phyloP scores from a whole-genome alignment of 768 basidiomycete species.

The Amanita jacksonii region DNA sequence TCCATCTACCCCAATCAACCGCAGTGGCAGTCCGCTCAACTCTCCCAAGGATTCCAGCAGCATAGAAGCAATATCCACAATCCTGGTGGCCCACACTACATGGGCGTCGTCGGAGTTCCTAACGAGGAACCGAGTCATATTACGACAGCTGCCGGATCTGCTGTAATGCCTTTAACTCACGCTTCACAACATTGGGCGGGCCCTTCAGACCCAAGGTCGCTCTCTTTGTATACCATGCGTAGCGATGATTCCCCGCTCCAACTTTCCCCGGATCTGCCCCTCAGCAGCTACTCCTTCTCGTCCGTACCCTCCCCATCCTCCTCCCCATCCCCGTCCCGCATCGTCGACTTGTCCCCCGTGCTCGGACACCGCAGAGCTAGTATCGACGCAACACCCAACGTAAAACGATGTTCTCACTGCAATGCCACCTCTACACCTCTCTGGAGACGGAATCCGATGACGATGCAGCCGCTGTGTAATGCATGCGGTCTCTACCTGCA shows the following conservation, averaged over 20 bases:
- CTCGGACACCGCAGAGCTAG: constrained; percentile 20
- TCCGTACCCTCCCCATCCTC: constrained; percentile 26
- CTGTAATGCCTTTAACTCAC: neutral
- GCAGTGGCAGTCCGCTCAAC: neutral
- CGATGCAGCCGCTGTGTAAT: constrained; percentile 36
- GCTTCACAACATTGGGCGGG: constrained; percentile 1
- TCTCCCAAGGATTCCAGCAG: neutral
- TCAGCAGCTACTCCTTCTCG: constrained; percentile 22
- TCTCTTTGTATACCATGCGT: constrained; percentile 13
- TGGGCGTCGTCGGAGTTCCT: constrained; percentile 1
- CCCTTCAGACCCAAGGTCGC: neutral
- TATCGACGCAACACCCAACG: constrained; percentile 20
- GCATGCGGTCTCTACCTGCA: constrained; percentile 40
- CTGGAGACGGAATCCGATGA: constrained; percentile 38
- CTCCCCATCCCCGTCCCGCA: constrained; percentile 13
- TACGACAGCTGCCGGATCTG: neutral
- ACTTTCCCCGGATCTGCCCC: constrained; percentile 13
- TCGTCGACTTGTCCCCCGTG: constrained; percentile 12
- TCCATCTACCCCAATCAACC: neutral
- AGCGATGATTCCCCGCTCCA: constrained; percentile 11
- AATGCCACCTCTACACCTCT: constrained; percentile 37
- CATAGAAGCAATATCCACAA: neutral
- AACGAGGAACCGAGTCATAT: neutral
- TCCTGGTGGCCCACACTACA: neutral
- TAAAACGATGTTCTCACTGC: constrained; percentile 37